phyloP scores from a whole-genome alignment of 441 rosid species.

The Kokia cookei region DNA sequence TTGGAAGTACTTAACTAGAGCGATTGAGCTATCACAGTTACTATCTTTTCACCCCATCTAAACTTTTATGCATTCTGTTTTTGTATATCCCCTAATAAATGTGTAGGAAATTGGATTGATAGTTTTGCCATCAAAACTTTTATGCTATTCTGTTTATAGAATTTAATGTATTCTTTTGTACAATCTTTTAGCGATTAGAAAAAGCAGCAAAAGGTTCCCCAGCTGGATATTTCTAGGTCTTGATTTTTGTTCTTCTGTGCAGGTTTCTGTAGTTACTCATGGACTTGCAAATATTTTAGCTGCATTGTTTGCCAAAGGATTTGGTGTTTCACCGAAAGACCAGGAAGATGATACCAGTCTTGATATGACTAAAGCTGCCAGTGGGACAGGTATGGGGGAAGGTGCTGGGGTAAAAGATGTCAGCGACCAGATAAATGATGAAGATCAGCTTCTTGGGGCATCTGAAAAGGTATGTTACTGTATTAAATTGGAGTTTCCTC shows the following conservation, averaged over 20 bases:
- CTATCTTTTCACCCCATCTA: background rate
- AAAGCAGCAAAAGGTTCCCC: background rate
- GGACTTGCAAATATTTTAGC: constrained; percentile 70
- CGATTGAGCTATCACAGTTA: background rate
- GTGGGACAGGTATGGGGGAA: constrained; percentile 97
- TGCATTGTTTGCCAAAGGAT: constrained; percentile 75
- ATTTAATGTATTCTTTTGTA: background rate
- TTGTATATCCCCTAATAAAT: background rate
- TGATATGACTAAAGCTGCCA: constrained; percentile 52
- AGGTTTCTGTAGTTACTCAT: constrained; percentile 77
- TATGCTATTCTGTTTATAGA: background rate
- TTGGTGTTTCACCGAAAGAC: constrained; percentile 56
- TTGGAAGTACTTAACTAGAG: background rate
- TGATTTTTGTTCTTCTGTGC: constrained; percentile 18
- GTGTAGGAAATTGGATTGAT: background rate
- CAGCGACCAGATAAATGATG: constrained; percentile 88
- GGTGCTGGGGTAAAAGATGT: constrained; percentile 85
- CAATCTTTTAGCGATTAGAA: background rate
- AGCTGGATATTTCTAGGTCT: background rate
- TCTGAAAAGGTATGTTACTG: constrained; percentile 51
- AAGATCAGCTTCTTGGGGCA: constrained; percentile 81
- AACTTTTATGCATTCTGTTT: background rate
- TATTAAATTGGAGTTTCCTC: background rate
- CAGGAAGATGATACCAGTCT: constrained; percentile 50
- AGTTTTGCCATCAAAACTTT: background rate